Evolutionary conservation across 2,329 filamentous ascomycete species (phyloP).

Genomic region (Paraphaeosphaeria minitans): DNA sequence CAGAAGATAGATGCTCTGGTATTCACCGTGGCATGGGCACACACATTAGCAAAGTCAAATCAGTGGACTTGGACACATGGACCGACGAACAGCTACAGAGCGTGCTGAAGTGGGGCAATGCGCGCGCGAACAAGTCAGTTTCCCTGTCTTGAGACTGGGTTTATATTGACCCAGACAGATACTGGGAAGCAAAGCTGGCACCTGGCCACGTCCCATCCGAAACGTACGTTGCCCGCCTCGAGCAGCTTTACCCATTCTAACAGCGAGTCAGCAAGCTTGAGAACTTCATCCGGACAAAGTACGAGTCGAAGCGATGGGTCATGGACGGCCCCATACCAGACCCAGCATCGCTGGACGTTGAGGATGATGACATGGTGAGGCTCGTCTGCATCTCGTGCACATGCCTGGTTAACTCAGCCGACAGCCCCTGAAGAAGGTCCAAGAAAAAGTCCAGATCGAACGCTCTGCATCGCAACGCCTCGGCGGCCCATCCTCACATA

Average conservation of each 20-base stretch:
- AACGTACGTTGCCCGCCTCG: slow-evolving; percentile 56
- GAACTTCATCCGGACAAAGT: slow-evolving; percentile 99
- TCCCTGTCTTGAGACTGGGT: background rate
- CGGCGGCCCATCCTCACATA: slow-evolving; percentile 36
- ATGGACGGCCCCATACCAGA: slow-evolving; percentile 97
- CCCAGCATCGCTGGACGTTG: slow-evolving; percentile 81
- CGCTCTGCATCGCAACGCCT: slow-evolving; percentile 61
- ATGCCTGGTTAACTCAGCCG: slow-evolving; percentile 14
- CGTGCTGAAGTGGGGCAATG: slow-evolving; percentile 93
- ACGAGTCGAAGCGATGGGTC: slow-evolving; percentile 98
- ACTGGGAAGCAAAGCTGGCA: slow-evolving; percentile 96
- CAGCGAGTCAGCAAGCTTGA: slow-evolving; percentile 76
- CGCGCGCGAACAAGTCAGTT: slow-evolving; percentile 85
- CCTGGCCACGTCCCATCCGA: slow-evolving; percentile 91
- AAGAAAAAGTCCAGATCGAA: slow-evolving; percentile 72
- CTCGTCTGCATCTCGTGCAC: slow-evolving; percentile 42
- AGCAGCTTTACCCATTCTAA: slow-evolving; percentile 2
- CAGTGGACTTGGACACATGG: slow-evolving; percentile 96
- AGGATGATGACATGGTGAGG: slow-evolving; percentile 79
- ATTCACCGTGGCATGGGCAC: slow-evolving; percentile 99
- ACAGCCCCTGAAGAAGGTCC: slow-evolving; percentile 68
- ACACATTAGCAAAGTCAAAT: slow-evolving; percentile 97
- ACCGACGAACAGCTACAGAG: slow-evolving; percentile 97
- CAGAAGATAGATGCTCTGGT: slow-evolving; percentile 74
- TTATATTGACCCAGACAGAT: slow-evolving; percentile 51